Base-by-base conservation (phyloP, 2,329 filamentous ascomycete species). In the Davidsoniella virescens region DNA sequence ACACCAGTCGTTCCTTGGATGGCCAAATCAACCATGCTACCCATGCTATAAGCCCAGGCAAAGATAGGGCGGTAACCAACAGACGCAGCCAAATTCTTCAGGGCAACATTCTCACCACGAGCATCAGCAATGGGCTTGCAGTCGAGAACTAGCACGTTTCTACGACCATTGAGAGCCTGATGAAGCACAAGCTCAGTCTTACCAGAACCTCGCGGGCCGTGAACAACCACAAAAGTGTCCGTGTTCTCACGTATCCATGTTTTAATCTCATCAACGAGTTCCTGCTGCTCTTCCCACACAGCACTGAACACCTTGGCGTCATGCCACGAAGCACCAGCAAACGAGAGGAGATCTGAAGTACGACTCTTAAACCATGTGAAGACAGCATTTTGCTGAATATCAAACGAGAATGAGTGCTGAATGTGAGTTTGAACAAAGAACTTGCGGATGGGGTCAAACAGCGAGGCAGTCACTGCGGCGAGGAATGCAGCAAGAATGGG, bases 41-140 rank as follows among this genome's bases (percentile, higher is more conserved):
- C 94, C 56, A 96, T 78, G 59, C 80, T 94, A 64, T 96, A 95
- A 66, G 93, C 84, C 85, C 88, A 96, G 0, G 86, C 93, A 63
- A 98, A 98, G 0, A 98, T 79, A 0, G 92, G 92, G 7, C 84
- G 74, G 61, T 95, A 96, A 7, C 92, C 90, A 45, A 96, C 88
- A 55, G 88, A 78, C 1, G 71, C 67, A 1, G 90, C 92, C 5
- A 92, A 80, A 39, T 82, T 80, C 54, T 78, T 78, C 58, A 98
- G 94, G 0, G 85, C 94, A 2, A 80, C 78, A 6, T 81, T 80
- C 60, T 98, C 92, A 4, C 92, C 88, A 50, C 84, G 78, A 1
- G 90, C 87, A 63, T 96, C 90, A 53, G 90, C 82, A 9, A 96
- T 85, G 1, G 84, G 83, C 62, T 94, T 94, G 69, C 90, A 96